phyloP scores from a whole-genome alignment of 352 stramenopile species.

The Peronospora belbahrii region DNA sequence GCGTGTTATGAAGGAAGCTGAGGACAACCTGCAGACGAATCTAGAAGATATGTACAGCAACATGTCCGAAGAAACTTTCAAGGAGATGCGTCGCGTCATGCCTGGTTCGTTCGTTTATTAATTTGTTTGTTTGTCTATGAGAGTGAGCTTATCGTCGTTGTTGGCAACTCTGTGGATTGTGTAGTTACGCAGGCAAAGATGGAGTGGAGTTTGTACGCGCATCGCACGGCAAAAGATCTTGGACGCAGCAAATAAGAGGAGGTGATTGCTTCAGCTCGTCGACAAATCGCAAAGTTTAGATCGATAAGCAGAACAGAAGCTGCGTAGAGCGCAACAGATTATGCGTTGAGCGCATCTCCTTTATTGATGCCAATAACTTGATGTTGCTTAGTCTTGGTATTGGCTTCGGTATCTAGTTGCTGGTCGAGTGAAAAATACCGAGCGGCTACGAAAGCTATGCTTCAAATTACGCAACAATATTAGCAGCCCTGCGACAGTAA shows the following conservation, averaged over 20 bases:
- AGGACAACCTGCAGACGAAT: conserved; percentile 83
- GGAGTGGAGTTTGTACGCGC: conserved; percentile 81
- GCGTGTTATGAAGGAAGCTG: conserved; percentile 65
- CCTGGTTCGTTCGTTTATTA: conserved; percentile 41
- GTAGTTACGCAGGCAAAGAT: conserved; percentile 84
- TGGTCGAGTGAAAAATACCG: too few relatives aligned
- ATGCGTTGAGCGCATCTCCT: conserved; percentile 2
- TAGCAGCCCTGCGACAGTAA: too few relatives aligned
- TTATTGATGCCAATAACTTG: not conserved
- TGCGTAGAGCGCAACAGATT: conserved; percentile 9
- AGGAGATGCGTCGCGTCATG: conserved; percentile 93
- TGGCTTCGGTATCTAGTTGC: too few relatives aligned
- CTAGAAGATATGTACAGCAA: conserved; percentile 93
- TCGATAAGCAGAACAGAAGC: conserved; percentile 5
- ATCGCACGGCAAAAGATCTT: conserved; percentile 74
- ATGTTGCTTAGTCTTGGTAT: conserved; percentile 3
- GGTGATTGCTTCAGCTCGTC: not conserved
- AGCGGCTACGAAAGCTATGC: too few relatives aligned
- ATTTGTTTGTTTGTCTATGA: not conserved
- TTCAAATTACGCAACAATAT: too few relatives aligned
- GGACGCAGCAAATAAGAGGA: conserved; percentile 54
- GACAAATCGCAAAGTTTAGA: conserved; percentile 2
- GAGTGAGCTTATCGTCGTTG: not conserved
- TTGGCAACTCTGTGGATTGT: not conserved
- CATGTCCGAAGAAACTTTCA: conserved; percentile 92